phyloP scores from a whole-genome alignment of 352 stramenopile genomes.

The Ophiocytium majus region DNA sequence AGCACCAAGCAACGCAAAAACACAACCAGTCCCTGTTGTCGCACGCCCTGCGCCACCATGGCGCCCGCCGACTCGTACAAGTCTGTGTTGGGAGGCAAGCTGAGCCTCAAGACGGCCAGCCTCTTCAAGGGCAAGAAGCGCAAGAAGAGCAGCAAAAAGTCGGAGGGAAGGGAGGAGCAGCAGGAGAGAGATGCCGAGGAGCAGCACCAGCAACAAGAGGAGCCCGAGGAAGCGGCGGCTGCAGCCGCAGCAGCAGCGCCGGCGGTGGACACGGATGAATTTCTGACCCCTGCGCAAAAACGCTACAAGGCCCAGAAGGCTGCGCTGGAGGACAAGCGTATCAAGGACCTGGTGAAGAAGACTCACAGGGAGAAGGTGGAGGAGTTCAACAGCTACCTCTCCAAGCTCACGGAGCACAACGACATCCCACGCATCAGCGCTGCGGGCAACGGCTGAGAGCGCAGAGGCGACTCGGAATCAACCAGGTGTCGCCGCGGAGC shows the following conservation, averaged over 20 bases:
- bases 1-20: too few relatives aligned
- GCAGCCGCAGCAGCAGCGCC: constrained; percentile 8
- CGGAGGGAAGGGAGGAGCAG: not conserved
- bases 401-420: constrained; percentile 92
- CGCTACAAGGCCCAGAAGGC: constrained; percentile 42
- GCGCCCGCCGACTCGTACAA: constrained; percentile 15
- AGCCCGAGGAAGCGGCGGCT: constrained; percentile 20
- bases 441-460: constrained; percentile 79
- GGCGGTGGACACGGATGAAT: constrained; percentile 33
- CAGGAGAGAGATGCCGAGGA: not conserved
- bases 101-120: not conserved
- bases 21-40: too few relatives aligned
- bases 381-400: constrained; percentile 92
- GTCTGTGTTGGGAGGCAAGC: not conserved
- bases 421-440: constrained; percentile 91
- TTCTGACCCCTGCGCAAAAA: constrained; percentile 47
- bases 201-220: constrained; percentile 36
- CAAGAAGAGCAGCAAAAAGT: constrained; percentile 21
- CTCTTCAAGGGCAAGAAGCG: constrained; percentile 56
- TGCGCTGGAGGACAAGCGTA: constrained; percentile 34
- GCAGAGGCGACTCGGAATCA: too few relatives aligned
- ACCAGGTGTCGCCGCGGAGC: too few relatives aligned
- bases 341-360: constrained; percentile 53
- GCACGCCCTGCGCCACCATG: too few relatives aligned
- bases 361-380: constrained; percentile 88